Conservation (phyloP, 2,329 filamentous ascomycete species). For the Aspergillus felis region DNA sequence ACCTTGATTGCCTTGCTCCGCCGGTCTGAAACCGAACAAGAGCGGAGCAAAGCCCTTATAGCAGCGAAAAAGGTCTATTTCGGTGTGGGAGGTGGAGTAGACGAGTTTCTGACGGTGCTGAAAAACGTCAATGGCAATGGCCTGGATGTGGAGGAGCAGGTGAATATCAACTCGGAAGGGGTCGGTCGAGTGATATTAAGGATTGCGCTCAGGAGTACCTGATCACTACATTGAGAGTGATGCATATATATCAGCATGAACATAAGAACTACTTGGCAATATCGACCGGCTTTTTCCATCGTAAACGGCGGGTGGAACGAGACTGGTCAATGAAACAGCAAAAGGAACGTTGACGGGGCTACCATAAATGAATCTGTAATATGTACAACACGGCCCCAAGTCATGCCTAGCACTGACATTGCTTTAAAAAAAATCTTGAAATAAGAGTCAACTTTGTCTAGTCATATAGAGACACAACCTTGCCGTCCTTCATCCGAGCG, state of each 20-base stretch:
- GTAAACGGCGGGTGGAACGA: background rate
- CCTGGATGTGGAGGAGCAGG: slow-evolving; percentile 28
- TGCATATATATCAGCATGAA: background rate
- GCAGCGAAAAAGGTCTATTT: slow-evolving; percentile 65
- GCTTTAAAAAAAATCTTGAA: slow-evolving; percentile 15
- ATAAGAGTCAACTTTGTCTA: slow-evolving; percentile 25
- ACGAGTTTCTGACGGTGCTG: slow-evolving; percentile 49
- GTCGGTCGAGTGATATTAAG: slow-evolving; percentile 44
- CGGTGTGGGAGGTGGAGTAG: slow-evolving; percentile 62
- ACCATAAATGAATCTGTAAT: slow-evolving; percentile 27
- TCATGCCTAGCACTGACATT: slow-evolving; percentile 21
- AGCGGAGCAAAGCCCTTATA: slow-evolving; percentile 48
- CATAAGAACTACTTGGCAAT: background rate
- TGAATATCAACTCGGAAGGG: slow-evolving; percentile 40
- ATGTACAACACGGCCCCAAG: slow-evolving; percentile 31
- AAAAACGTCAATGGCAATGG: slow-evolving; percentile 21
- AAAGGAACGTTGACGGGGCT: slow-evolving; percentile 26
- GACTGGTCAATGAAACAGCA: slow-evolving; percentile 6
- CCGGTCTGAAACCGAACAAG: slow-evolving; percentile 23
- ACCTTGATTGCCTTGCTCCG: slow-evolving; percentile 50
- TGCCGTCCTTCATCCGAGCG: slow-evolving; percentile 41
- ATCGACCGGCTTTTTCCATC: background rate
- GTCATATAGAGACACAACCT: slow-evolving; percentile 42
- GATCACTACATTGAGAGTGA: background rate
- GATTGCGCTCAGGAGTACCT: slow-evolving; percentile 14